Conservation (phyloP, 176 grass and related monocot species). For the Oryza australiensis region DNA sequence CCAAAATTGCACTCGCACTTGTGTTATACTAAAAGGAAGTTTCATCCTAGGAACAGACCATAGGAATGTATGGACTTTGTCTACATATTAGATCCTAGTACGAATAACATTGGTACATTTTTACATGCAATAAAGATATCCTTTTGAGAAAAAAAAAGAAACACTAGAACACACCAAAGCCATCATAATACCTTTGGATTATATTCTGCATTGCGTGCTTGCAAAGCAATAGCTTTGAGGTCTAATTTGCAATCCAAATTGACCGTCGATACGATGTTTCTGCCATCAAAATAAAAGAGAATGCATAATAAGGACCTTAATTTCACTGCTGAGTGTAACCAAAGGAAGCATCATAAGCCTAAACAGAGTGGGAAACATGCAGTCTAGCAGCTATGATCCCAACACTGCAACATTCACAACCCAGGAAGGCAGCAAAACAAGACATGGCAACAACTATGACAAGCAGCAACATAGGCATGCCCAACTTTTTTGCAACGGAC, state of each 20-base stretch:
- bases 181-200: conserved; percentile 78
- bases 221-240: conserved; percentile 90
- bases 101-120: background rate
- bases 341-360: background rate
- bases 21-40: background rate
- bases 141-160: background rate
- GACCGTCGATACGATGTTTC: conserved; percentile 96
- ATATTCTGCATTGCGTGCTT: conserved; percentile 96
- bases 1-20: background rate
- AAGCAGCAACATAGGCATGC: background rate
- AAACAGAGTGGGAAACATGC: background rate
- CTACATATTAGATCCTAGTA: background rate
- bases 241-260: conserved; percentile 98
- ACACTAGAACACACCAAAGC: background rate
- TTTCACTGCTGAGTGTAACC: background rate
- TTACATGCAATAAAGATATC: background rate
- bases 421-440: background rate
- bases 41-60: background rate
- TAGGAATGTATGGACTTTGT: background rate
- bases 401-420: background rate
- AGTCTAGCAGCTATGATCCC: background rate
- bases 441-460: background rate
- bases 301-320: background rate
- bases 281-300: conserved; percentile 37
- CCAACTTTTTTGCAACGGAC: background rate